Percentiles rank a stretch among this genome's conserved stretches.
Conservation (phyloP, 345 rosid species). For the Hibiscus mutabilis region DNA sequence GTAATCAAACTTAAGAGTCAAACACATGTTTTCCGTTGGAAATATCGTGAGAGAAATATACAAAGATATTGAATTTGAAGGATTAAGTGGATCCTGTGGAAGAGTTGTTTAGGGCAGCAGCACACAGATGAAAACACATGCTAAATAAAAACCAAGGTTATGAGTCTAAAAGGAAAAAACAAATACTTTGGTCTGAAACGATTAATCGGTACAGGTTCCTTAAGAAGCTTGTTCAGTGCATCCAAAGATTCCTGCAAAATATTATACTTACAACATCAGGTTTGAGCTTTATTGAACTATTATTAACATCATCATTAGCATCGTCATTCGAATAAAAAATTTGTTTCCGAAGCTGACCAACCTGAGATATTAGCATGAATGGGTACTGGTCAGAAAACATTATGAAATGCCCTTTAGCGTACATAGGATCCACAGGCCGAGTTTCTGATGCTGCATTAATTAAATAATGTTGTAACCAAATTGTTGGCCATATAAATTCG, state of each 20-base stretch:
- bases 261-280: background rate
- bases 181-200: constrained; percentile 88
- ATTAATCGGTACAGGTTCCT: constrained; percentile 74
- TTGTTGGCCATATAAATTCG: background rate
- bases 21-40: background rate
- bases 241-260: constrained; percentile 75
- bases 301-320: background rate
- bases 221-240: constrained; percentile 56
- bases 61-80: background rate
- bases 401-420: constrained; percentile 51
- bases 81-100: background rate
- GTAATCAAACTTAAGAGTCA: background rate
- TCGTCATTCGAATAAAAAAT: background rate
- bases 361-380: constrained; percentile 75
- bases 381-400: constrained; percentile 77
- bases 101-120: no score
- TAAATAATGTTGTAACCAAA: background rate
- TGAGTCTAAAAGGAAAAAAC: background rate
- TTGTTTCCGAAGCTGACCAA: constrained; percentile 15
- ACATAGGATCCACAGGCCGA: constrained; percentile 66
- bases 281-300: constrained; percentile 2
- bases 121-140: background rate
- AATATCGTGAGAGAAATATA: background rate
- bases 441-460: constrained; percentile 49
- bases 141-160: background rate